A percentile compares a stretch with the other conserved stretches of the same genome.
Conservation (phyloP, 768 basidiomycete genomes). For the Suillus decipiens region DNA sequence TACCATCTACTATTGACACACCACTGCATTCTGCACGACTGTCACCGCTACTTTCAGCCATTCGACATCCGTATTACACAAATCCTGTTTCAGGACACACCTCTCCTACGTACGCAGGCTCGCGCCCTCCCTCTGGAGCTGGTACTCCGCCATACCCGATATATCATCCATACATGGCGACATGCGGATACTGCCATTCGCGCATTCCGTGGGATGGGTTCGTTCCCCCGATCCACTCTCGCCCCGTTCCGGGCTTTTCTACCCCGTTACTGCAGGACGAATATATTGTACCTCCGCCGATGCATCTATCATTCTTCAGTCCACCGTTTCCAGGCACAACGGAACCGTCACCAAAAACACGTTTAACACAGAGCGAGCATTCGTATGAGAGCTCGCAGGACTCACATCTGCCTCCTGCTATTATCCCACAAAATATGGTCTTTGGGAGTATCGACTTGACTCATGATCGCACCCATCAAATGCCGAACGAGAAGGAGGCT, state of each 20-base stretch:
- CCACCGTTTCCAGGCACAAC: neutral
- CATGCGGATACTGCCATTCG: constrained; percentile 37
- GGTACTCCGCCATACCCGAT: constrained; percentile 37
- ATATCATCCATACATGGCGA: constrained; percentile 34
- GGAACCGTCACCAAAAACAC: neutral
- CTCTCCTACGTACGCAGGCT: constrained; percentile 26
- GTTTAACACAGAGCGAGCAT: neutral
- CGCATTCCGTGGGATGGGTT: constrained; percentile 40
- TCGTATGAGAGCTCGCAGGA: neutral
- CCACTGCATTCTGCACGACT: constrained; percentile 22
- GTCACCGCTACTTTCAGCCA: constrained; percentile 24
- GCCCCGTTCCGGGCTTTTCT: constrained; percentile 5
- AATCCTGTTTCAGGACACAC: constrained; percentile 25
- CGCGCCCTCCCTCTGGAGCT: constrained; percentile 26
- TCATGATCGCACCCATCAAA: constrained; percentile 7
- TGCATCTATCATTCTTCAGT: neutral
- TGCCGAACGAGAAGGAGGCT: constrained; percentile 4
- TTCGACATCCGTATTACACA: constrained; percentile 22
- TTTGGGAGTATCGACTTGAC: constrained; percentile 52
- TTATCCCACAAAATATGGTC: constrained; percentile 36
- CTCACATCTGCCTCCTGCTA: constrained; percentile 1
- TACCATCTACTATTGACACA: constrained; percentile 15
- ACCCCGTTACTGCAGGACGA: constrained; percentile 10
- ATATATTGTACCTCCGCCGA: neutral
- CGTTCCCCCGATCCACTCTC: constrained; percentile 1